Conservation (phyloP, 1,284 basidiomycete genomes). For the Austropuccinia psidii region DNA sequence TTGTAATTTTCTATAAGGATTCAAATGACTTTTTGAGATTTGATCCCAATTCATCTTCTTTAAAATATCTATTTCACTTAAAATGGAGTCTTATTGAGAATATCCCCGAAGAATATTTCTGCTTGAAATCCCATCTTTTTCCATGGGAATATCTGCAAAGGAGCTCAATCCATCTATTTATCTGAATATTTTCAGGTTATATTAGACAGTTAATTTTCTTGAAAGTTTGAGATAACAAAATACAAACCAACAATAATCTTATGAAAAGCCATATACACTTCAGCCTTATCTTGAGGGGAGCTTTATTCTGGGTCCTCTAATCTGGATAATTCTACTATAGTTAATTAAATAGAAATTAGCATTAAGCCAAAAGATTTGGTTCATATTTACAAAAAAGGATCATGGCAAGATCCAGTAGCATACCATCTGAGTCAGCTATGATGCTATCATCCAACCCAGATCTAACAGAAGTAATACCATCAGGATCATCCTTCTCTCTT, state of each 20-base stretch:
- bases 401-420: no score
- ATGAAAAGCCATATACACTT: background rate
- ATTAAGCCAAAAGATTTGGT: no score
- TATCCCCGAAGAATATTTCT: no score
- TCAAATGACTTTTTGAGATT: background rate
- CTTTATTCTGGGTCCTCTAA: background rate
- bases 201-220: no score
- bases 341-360: background rate
- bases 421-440: background rate
- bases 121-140: conserved; percentile 42
- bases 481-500: conserved; percentile 3
- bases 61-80: conserved; percentile 42
- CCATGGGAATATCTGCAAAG: conserved; percentile 42
- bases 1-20: background rate
- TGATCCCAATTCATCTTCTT: conserved; percentile 22
- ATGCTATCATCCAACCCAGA: background rate
- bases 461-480: background rate
- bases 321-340: background rate
- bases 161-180: conserved; percentile 38
- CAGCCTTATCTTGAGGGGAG: background rate
- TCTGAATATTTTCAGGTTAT: background rate
- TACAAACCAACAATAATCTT: background rate
- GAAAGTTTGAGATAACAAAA: no score
- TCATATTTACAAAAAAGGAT: no score
- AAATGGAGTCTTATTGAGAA: background rate